A percentile compares a stretch with the other conserved stretches of the same genome.
Conservation (phyloP, 169 alveolate species). For the Cryptosporidium tyzzeri region DNA sequence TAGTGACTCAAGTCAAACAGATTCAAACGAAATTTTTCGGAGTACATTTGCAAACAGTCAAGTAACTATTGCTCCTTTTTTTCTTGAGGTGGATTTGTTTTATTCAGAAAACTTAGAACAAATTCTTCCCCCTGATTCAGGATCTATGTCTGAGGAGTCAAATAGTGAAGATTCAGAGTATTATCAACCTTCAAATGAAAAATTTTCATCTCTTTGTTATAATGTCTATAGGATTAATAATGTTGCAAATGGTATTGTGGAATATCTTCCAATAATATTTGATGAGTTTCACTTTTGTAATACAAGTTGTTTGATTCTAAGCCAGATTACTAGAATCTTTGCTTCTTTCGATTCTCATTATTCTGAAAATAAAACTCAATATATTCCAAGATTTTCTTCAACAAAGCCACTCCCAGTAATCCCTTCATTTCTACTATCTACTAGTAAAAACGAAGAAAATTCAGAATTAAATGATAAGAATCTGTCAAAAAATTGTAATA, state of each 20-base stretch:
- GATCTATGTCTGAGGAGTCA: neutral
- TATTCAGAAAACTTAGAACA: slow-evolving; percentile 19
- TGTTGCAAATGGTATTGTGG: slow-evolving; percentile 67
- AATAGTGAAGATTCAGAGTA: neutral
- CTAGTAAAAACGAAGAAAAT: neutral
- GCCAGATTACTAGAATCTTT: slow-evolving; percentile 55
- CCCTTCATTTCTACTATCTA: slow-evolving; percentile 47
- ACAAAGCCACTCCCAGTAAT: slow-evolving; percentile 49
- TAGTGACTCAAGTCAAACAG: slow-evolving; percentile 4
- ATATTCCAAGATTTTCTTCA: slow-evolving; percentile 11
- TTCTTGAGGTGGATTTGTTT: slow-evolving; percentile 63
- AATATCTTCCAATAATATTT: slow-evolving; percentile 56
- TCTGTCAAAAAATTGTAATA: neutral
- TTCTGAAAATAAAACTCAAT: slow-evolving; percentile 34
- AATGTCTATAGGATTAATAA: slow-evolving; percentile 70
- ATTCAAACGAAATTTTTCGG: slow-evolving; percentile 14
- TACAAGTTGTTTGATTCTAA: slow-evolving; percentile 37
- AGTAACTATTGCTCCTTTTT: slow-evolving; percentile 45
- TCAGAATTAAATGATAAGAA: neutral
- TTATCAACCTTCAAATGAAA: slow-evolving; percentile 1
- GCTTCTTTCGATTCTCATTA: neutral
- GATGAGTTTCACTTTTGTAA: slow-evolving; percentile 72
- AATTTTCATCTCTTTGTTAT: slow-evolving; percentile 48
- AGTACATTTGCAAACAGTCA: slow-evolving; percentile 21
- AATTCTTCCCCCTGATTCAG: neutral